Evolutionary conservation across 495 filamentous ascomycete genomes (phyloP).

Genomic region (Tuber calosporum): DNA sequence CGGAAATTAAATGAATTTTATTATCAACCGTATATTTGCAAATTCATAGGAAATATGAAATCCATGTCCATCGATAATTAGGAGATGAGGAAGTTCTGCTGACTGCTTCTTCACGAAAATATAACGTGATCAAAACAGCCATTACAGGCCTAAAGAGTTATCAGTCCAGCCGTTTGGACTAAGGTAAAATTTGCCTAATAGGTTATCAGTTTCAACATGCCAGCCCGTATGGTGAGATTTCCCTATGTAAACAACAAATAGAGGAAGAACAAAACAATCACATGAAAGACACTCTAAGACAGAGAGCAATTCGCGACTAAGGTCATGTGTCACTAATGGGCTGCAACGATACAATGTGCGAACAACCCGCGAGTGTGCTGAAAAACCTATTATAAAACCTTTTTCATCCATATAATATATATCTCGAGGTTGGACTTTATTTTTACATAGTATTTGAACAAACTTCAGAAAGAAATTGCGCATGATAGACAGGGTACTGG

Average conservation of each 20-base stretch:
- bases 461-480: too few relatives aligned
- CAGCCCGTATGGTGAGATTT: not conserved
- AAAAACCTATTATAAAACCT: not conserved
- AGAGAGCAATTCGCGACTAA: not conserved
- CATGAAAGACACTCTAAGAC: conserved; percentile 1
- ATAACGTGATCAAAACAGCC: too few relatives aligned
- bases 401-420: conserved; percentile 17
- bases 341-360: not conserved
- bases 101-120: too few relatives aligned
- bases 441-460: too few relatives aligned
- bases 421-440: too few relatives aligned
- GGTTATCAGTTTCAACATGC: not conserved
- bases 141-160: not conserved
- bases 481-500: too few relatives aligned
- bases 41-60: too few relatives aligned
- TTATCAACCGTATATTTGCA: too few relatives aligned
- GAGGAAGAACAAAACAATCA: not conserved
- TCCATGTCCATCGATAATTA: too few relatives aligned
- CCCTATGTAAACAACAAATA: not conserved
- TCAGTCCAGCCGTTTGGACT: not conserved
- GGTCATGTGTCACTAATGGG: not conserved
- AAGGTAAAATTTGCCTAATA: not conserved
- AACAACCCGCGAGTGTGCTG: not conserved
- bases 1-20: too few relatives aligned
- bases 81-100: too few relatives aligned